Evolutionary conservation across 2,329 filamentous ascomycete species (phyloP).

Genomic region (Ceratocystis alfenasii): DNA sequence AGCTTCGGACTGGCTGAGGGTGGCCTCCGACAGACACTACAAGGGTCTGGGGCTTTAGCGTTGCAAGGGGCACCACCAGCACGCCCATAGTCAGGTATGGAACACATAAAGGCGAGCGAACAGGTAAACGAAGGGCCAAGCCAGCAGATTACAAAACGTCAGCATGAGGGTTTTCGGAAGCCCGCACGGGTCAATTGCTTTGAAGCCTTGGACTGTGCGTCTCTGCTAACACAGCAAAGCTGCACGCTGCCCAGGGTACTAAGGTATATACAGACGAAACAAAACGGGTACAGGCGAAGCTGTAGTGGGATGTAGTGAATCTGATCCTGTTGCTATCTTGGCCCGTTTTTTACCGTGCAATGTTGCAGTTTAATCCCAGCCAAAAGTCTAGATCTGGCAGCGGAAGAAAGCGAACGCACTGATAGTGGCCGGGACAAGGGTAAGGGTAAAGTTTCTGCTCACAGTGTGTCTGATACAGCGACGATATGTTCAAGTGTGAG

Average conservation of each 20-base stretch:
- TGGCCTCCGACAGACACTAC: constrained; percentile 1
- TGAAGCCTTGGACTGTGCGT: neutral
- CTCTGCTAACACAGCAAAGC: neutral
- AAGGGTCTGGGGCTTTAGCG: constrained; percentile 8
- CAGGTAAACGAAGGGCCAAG: neutral
- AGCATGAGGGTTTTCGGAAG: neutral
- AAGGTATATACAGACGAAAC: constrained; percentile 1
- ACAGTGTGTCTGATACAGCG: neutral
- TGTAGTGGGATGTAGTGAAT: constrained; percentile 3
- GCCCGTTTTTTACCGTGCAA: constrained; percentile 10
- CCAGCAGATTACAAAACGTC: neutral
- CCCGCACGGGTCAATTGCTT: neutral
- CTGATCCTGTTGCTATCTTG: neutral
- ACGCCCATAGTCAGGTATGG: neutral
- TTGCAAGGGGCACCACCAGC: neutral
- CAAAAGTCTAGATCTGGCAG: constrained; percentile 9
- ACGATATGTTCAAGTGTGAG: neutral
- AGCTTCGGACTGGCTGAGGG: neutral
- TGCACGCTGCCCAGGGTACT: neutral
- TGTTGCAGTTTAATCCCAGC: constrained; percentile 13
- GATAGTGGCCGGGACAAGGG: constrained; percentile 11
- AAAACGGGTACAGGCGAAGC: constrained; percentile 4
- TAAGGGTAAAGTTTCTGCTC: neutral
- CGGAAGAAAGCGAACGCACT: constrained; percentile 16
- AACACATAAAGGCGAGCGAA: neutral